Conservation (phyloP, 257 asterid genomes). For the Thymus quinquecostatus region DNA sequence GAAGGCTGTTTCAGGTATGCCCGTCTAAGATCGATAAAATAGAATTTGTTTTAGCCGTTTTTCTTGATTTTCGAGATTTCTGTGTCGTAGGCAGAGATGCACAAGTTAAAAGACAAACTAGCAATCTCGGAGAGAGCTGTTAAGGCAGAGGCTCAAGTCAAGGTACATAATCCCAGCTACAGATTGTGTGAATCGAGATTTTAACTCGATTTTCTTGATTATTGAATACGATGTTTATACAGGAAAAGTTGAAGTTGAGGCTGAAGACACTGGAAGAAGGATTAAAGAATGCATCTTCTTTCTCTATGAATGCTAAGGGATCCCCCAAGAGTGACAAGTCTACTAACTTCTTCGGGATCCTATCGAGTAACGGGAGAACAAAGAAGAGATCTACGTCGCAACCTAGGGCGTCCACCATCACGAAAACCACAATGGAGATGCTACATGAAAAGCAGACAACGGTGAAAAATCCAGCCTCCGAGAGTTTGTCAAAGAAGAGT, state of each 20-base stretch:
- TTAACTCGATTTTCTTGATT: background rate
- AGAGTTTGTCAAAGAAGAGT: conserved; percentile 45
- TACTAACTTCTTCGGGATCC: conserved; percentile 56
- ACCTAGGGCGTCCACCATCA: conserved; percentile 58
- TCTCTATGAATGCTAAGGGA: conserved; percentile 40
- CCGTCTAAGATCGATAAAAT: background rate
- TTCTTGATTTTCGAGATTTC: conserved; percentile 17
- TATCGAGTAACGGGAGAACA: conserved; percentile 58
- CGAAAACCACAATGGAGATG: conserved; percentile 41
- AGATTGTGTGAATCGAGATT: background rate
- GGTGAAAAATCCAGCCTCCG: conserved; percentile 43
- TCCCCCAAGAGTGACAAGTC: conserved; percentile 53
- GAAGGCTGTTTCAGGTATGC: conserved; percentile 73
- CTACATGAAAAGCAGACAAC: conserved; percentile 36
- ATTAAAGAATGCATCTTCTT: conserved; percentile 46
- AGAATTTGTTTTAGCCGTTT: background rate
- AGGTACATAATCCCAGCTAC: conserved; percentile 40
- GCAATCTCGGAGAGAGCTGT: conserved; percentile 73
- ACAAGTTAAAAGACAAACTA: conserved; percentile 72
- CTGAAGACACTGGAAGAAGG: conserved; percentile 86
- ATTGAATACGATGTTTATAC: conserved; percentile 33
- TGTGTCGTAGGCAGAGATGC: conserved; percentile 71
- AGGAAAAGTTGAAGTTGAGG: conserved; percentile 89
- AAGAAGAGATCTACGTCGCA: conserved; percentile 69
- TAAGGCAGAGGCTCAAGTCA: conserved; percentile 81